Percentiles rank a stretch among this genome's conserved stretches.
Conservation (phyloP, 306 rosid species). For the Vicia faba region DNA sequence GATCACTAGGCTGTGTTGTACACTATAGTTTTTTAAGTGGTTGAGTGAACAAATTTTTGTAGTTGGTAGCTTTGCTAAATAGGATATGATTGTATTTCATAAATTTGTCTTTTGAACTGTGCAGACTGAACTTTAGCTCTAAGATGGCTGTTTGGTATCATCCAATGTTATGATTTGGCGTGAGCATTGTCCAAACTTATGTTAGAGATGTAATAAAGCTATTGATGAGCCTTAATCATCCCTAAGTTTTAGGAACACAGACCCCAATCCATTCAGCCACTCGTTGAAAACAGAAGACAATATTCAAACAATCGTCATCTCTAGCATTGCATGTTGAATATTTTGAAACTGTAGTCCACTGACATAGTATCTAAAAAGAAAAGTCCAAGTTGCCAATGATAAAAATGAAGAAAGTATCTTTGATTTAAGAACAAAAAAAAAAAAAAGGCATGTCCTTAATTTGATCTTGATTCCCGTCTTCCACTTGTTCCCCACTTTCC, state of each 20-base stretch:
- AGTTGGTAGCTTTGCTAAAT: neutral
- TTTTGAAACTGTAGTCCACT: conserved; percentile 34
- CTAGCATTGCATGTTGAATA: conserved; percentile 29
- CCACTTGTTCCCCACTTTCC: conserved; percentile 48
- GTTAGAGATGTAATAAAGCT: too few relatives aligned
- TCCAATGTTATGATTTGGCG: neutral
- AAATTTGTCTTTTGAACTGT: neutral
- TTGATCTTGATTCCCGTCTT: conserved; percentile 54
- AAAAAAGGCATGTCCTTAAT: conserved; percentile 38
- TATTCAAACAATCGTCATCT: conserved; percentile 10
- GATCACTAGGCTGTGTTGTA: conserved; percentile 17
- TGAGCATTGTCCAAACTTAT: too few relatives aligned
- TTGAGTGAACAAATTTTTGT: conserved; percentile 14
- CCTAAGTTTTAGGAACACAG: too few relatives aligned
- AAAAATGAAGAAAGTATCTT: conserved; percentile 47
- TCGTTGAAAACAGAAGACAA: neutral
- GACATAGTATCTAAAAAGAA: conserved; percentile 35
- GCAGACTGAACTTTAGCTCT: neutral
- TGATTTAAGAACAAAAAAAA: conserved; percentile 33
- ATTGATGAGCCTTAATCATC: too few relatives aligned
- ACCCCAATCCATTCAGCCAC: neutral
- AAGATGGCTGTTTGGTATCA: neutral
- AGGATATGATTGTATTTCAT: neutral
- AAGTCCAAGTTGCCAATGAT: conserved; percentile 43
- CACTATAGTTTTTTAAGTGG: neutral